These are phyloP conservation scores for Rhodomyrtus tomentosa DNA, from an alignment of 345 rosid genomes.

Conservation along the genomic window DNA sequence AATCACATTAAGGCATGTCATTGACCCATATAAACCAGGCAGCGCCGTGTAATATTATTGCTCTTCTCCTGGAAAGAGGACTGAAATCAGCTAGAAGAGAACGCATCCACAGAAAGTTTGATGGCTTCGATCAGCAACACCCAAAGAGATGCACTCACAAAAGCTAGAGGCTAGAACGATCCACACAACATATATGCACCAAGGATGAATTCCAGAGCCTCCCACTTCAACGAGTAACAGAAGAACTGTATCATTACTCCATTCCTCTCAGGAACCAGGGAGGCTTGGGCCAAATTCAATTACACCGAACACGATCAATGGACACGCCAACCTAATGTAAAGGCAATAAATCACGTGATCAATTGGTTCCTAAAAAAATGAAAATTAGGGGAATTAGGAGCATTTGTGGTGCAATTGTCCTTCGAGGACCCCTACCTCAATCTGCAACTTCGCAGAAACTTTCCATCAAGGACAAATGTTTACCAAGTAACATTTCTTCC, in stretches of 20 bases:
- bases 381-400: constrained; percentile 13
- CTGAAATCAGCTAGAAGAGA: not conserved
- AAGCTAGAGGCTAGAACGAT: constrained; percentile 31
- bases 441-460: constrained; percentile 27
- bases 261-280: constrained; percentile 40
- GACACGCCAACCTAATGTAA: constrained; percentile 57
- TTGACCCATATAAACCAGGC: not conserved
- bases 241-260: constrained; percentile 22
- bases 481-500: not conserved
- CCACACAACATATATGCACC: constrained; percentile 24
- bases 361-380: constrained; percentile 31
- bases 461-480: constrained; percentile 13
- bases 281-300: constrained; percentile 27
- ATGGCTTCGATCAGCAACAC: constrained; percentile 58
- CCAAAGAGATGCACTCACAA: constrained; percentile 44
- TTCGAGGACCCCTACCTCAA: constrained; percentile 51
- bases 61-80: not conserved
- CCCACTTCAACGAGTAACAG: constrained; percentile 9
- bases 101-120: constrained; percentile 22
- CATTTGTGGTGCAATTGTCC: constrained; percentile 7
- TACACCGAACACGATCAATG: constrained; percentile 28
- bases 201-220: constrained; percentile 39
- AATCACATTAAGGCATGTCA: not conserved
- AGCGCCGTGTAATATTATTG: not conserved
- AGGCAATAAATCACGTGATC: constrained; percentile 50